Base-by-base conservation (phyloP, 495 filamentous ascomycete species). In the Glarea lozoyensis region DNA sequence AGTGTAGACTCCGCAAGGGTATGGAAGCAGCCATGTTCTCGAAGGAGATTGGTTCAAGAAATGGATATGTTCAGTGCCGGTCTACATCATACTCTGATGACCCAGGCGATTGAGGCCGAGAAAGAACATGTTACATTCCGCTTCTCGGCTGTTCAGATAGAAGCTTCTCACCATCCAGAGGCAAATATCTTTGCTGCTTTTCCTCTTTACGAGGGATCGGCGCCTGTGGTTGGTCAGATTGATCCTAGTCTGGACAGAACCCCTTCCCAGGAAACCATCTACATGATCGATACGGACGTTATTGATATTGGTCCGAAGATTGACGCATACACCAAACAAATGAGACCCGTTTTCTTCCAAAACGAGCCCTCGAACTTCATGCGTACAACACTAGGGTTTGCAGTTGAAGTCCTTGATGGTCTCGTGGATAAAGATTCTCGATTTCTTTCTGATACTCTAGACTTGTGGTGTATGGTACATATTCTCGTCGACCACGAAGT, bases 11-110 rank as follows among this genome's bases (percentile, higher is more conserved):
- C 77, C 30, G 85, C 86, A 1, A 74, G 86, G 18, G 61, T 92
- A 2, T 94, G 87, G 87, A 84, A 81, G 50, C 72, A 76, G 16
- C 82, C 81, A 5, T 94, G 87, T 55, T 76, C 88, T 31, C 75
- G 86, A 19, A 86, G 79, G 1, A 80, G 79, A 19, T 75, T 92
- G 37, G 77, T 75, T 0, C 82, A 88, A 39, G 75, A 82, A 52
- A 76, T 86, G 46, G 77, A 83, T 36, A 62, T 88, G 10, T 88
- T 82, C 54, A 78, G 76, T 40, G 75, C 81, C 19, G 77, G 78
- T 49, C 68, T 88, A 4, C 81, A 88, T 48, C n/a, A n/a, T n/a
- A n/a, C n/a, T n/a, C n/a, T n/a, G n/a, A n/a, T n/a, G n/a, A n/a
- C n/a, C n/a, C 70, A 72, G 10, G 76, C 82, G 0, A 70, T 86